Evolutionary conservation across 2,329 filamentous ascomycete genomes (phyloP).

Genomic region (Nakataea oryzae): DNA sequence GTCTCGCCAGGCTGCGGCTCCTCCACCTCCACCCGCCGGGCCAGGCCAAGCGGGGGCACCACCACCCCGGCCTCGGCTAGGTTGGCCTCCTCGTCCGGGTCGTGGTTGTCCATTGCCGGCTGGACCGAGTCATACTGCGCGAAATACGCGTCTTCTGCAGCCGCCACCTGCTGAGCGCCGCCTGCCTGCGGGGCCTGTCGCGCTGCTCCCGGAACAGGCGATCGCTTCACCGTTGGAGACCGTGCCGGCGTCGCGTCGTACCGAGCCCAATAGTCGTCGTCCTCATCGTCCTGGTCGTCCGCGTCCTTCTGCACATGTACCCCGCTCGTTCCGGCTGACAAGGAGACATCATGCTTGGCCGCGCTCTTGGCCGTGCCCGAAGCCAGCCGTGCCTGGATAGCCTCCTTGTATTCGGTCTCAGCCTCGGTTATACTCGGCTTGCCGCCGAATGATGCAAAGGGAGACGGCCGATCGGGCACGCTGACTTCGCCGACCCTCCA

Average conservation of each 20-base stretch:
- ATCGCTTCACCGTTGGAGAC: constrained; percentile 51
- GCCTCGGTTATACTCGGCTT: constrained; percentile 45
- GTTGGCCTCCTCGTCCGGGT: constrained; percentile 56
- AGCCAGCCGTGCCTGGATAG: neutral
- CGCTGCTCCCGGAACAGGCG: constrained; percentile 42
- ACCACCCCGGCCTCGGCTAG: constrained; percentile 18
- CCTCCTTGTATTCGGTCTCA: constrained; percentile 37
- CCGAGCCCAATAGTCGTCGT: constrained; percentile 71
- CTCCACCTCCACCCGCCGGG: constrained; percentile 12
- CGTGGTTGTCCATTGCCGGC: constrained; percentile 70
- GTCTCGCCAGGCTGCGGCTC: constrained; percentile 23
- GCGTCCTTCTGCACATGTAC: constrained; percentile 4
- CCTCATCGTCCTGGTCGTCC: constrained; percentile 51
- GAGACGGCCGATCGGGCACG: constrained; percentile 43
- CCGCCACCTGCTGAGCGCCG: constrained; percentile 17
- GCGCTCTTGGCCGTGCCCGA: neutral
- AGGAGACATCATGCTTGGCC: neutral
- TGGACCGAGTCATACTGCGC: constrained; percentile 69
- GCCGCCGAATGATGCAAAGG: constrained; percentile 44
- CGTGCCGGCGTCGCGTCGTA: constrained; percentile 62
- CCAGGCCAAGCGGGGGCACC: constrained; percentile 23
- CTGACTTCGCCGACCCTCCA: constrained; percentile 67
- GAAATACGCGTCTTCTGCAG: constrained; percentile 62
- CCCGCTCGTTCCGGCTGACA: constrained; percentile 9
- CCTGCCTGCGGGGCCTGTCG: neutral